Conservation (phyloP, 1,284 basidiomycete genomes). For the Sphagnurus paluster region DNA sequence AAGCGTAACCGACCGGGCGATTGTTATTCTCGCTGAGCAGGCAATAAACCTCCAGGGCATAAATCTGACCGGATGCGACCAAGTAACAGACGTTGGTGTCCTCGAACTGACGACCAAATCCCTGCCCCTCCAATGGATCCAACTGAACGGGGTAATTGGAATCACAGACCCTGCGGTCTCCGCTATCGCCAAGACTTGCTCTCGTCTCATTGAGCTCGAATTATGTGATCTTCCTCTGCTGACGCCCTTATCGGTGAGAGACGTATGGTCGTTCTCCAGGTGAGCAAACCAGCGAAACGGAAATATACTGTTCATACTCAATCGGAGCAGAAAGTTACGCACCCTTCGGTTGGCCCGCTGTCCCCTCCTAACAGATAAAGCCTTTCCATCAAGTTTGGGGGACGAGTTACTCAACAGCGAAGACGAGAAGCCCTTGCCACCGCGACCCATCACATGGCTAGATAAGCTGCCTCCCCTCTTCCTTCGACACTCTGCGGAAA, state of each 20-base stretch:
- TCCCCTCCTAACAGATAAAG: slow-evolving; percentile 70
- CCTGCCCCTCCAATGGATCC: slow-evolving; percentile 71
- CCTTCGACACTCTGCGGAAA: slow-evolving; percentile 62
- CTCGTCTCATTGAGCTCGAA: slow-evolving; percentile 82
- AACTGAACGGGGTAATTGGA: slow-evolving; percentile 65
- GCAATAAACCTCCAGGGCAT: slow-evolving; percentile 75
- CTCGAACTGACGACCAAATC: slow-evolving; percentile 69
- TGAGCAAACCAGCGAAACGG: slow-evolving; percentile 24
- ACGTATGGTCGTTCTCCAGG: slow-evolving; percentile 80
- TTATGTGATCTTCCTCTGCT: slow-evolving; percentile 74
- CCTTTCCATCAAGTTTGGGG: slow-evolving; percentile 64
- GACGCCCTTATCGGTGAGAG: slow-evolving; percentile 69
- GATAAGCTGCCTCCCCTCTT: slow-evolving; percentile 60
- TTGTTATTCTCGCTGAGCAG: slow-evolving; percentile 61
- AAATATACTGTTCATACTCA: slow-evolving; percentile 11
- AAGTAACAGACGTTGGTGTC: slow-evolving; percentile 76
- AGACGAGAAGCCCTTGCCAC: slow-evolving; percentile 51
- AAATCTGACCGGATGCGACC: slow-evolving; percentile 76
- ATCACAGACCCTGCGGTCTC: slow-evolving; percentile 78
- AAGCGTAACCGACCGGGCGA: slow-evolving; percentile 68
- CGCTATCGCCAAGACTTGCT: slow-evolving; percentile 73
- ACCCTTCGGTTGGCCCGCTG: slow-evolving; percentile 77
- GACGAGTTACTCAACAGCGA: slow-evolving; percentile 23
- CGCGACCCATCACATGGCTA: slow-evolving; percentile 54
- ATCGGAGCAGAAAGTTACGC: slow-evolving; percentile 58